Evolutionary conservation across 495 filamentous ascomycete genomes (phyloP), one percentile per base, ranked within the genome.

Genomic region (Polyplosphaeria fusca): DNA sequence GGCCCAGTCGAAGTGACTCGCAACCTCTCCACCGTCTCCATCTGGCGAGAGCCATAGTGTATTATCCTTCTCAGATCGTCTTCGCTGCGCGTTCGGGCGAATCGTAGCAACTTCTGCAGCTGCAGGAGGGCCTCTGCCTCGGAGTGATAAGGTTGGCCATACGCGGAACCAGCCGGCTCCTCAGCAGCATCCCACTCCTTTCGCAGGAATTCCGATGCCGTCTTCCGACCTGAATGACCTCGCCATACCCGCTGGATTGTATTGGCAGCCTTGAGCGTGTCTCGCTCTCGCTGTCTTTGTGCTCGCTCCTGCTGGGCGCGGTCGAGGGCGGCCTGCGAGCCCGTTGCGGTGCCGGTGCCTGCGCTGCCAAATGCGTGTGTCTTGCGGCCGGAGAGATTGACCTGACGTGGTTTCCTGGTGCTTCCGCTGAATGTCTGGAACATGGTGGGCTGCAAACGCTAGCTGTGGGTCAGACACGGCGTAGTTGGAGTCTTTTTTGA

Each of bases 361-460:
- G 65, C 28, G 47, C 53, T 50, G 73, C 85, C 82, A 70, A 91
- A 89, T 24, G 88, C 85, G 71, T 93, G 89, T 51, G 71, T 76
- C 64, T 83, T 81, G 58, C 91, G 87, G 61, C 91, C 94, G 47
- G 89, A 92, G 54, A 98, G 85, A 70, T 98, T 95, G 61, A 98
- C 89, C 68, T 95, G 88, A 48, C 93, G 86, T 46, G 84, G 85
- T 52, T 86, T 86, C 62, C 90, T 84, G 63, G 91, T 86, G 74
- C 70, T 88, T 52, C 93, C 93, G 24, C 87, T 92, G 72, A 98
- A 98, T 35, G 85, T 86, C 52, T 84, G 84, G 71, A 92, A 95
- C 92, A 97, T 97, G 52, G 59, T 20, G 30, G 55, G n/a, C n/a
- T n/a, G n/a, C n/a, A n/a, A n/a, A n/a, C n/a, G n/a, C n/a, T n/a